Base-by-base conservation (phyloP, 1,284 basidiomycete species). In the Irpex sp. region DNA sequence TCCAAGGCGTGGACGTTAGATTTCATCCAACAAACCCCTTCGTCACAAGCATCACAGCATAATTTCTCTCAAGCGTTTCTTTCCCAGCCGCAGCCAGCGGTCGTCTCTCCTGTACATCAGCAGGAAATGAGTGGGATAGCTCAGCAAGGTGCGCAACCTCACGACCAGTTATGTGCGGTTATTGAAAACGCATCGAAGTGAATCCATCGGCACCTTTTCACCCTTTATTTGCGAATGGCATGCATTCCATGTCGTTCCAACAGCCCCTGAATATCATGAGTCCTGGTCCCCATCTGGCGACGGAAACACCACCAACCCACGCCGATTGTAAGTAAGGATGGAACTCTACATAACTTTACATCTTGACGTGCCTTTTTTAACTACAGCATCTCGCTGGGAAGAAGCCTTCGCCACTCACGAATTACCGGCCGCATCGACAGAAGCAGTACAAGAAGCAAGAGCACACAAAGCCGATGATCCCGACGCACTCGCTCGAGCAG, bases 401-500 rank as follows among this genome's bases (percentile, higher is more conserved):
- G 80, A 80, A 63, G 87, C 83, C 62, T 90, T 91, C 66, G 81
- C 76, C 57, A 80, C 82, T 2, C 85, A 84, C 65, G 86, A 88
- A 66, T 73, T 76, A 35, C 65, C 71, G 51, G 57, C 76, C 39
- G 68, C 67, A 17, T 37, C 64, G 2, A 43, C 64, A 17, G 54
- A 58, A 5, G 51, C 62, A 2, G 49, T 65, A 47, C 58, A 61
- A 56, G 62, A 65, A 56, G 37, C 54, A 26, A 64, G 57, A 64
- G 54, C 68, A 55, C 58, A 71, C 53, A 60, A 70, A 50, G 61
- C 72, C 17, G 72, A 77, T 49, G 72, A 65, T 31, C 67, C 58
- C 1, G 90, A 93, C 66, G 86, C 92, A 59, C 84, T 95, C 33
- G 88, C 93, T 3, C 83, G 83, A 33, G 90, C 92, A 1, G 93